Percentiles rank a stretch among this genome's conserved stretches.
Conservation (phyloP, 1,139 yeast genomes). For the Candida mesenterica region DNA sequence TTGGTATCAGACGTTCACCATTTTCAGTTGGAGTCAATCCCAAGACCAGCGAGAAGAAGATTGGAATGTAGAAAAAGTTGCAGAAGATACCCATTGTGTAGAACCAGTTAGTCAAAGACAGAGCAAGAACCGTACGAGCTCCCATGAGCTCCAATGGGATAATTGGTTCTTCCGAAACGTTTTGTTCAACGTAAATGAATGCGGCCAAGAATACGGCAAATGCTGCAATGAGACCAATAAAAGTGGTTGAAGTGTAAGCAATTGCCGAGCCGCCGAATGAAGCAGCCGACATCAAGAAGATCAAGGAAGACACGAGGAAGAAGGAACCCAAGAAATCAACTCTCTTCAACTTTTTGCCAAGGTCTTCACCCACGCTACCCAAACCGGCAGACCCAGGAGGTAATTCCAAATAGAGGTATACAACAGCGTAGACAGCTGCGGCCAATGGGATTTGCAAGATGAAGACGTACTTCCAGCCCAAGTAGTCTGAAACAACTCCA, state of each 20-base stretch:
- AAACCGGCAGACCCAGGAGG: constrained; percentile 51
- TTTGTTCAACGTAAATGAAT: constrained; percentile 53
- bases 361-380: constrained; percentile 35
- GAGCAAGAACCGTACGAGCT: constrained; percentile 59
- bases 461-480: constrained; percentile 77
- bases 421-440: constrained; percentile 42
- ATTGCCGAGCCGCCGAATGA: constrained; percentile 65
- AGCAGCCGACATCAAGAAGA: constrained; percentile 58
- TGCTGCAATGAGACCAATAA: constrained; percentile 26
- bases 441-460: constrained; percentile 63
- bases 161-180: constrained; percentile 64
- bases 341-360: constrained; percentile 49
- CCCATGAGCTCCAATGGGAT: constrained; percentile 57
- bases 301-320: constrained; percentile 55
- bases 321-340: constrained; percentile 75
- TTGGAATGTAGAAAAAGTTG: constrained; percentile 60
- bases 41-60: constrained; percentile 59
- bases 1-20: constrained; percentile 63
- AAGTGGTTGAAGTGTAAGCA: constrained; percentile 33
- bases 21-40: constrained; percentile 55
- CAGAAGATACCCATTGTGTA: constrained; percentile 56
- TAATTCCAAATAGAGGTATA: constrained; percentile 38
- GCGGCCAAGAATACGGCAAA: constrained; percentile 23
- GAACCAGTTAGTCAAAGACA: constrained; percentile 69
- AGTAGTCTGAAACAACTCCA: constrained; percentile 64